Conservation (phyloP, 768 basidiomycete genomes). For the Infundibulicybe gibba region DNA sequence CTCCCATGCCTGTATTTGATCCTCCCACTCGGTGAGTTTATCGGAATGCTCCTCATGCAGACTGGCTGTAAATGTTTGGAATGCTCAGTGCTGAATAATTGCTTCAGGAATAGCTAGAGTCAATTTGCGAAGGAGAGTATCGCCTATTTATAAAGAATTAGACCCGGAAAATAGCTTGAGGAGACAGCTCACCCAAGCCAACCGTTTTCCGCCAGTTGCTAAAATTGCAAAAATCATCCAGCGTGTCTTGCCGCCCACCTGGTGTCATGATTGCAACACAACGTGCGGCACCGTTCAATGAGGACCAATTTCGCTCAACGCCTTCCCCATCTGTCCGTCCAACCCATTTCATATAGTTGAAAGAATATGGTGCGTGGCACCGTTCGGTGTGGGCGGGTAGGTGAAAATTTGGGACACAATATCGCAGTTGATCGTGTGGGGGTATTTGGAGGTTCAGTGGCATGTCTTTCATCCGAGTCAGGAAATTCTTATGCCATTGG, state of each 20-base stretch:
- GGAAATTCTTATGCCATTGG: background rate
- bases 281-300: slow-evolving; percentile 10
- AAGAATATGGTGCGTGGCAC: slow-evolving; percentile 9
- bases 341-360: slow-evolving; percentile 21
- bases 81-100: slow-evolving; percentile 5
- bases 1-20: slow-evolving; percentile 8
- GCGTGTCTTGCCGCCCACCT: slow-evolving; percentile 14
- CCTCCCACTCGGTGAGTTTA: slow-evolving; percentile 10
- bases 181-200: slow-evolving; percentile 7
- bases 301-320: slow-evolving; percentile 28
- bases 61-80: slow-evolving; percentile 4
- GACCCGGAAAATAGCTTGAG: background rate
- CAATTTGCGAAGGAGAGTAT: background rate
- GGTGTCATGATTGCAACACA: slow-evolving; percentile 15
- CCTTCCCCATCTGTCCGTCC: slow-evolving; percentile 30
- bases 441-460: background rate
- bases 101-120: slow-evolving; percentile 11
- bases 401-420: no score
- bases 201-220: slow-evolving; percentile 17
- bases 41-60: slow-evolving; percentile 6
- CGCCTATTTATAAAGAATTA: background rate
- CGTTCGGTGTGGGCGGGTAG: no score
- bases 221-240: slow-evolving; percentile 19
- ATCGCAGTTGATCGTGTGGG: no score
- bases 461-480: background rate